These are phyloP conservation scores for Tolypocladium inflatum DNA, from an alignment of 2,329 filamentous ascomycete genomes.

Conservation along the genomic window DNA sequence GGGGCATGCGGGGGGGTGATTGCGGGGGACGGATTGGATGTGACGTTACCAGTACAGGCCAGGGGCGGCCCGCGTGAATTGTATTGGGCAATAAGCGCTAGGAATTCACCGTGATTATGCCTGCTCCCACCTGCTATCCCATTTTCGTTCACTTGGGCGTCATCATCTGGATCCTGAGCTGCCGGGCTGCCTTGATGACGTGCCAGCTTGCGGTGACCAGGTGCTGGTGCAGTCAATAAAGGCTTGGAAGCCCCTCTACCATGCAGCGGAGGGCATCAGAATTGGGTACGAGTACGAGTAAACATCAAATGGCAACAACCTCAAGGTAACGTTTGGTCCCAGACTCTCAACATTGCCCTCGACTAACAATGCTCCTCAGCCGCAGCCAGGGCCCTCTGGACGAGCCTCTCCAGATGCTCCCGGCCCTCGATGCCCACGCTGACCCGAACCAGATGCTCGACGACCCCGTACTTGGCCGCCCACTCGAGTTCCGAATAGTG, in stretches of 20 bases:
- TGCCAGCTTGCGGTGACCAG: neutral
- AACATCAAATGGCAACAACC: neutral
- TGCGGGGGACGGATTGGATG: neutral
- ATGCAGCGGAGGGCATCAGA: neutral
- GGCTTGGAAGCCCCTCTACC: neutral
- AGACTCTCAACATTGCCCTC: neutral
- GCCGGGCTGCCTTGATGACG: neutral
- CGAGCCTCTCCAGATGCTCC: neutral
- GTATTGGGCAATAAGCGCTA: neutral
- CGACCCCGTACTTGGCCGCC: slow-evolving; percentile 27
- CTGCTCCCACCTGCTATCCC: neutral
- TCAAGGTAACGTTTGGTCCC: neutral
- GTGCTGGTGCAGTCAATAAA: neutral
- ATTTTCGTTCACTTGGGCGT: neutral
- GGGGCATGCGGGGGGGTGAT: neutral
- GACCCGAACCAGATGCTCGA: slow-evolving; percentile 31
- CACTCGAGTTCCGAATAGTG: slow-evolving; percentile 27
- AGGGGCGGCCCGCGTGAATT: neutral
- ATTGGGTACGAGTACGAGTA: neutral
- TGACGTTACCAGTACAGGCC: neutral
- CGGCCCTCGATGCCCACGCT: slow-evolving; percentile 32
- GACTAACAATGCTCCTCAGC: neutral
- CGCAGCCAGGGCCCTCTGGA: neutral
- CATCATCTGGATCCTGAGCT: neutral
- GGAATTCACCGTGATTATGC: neutral